Evolutionary conservation across 139 green algal genomes (phyloP).

Genomic region (Auxenochlorella protothecoides): DNA sequence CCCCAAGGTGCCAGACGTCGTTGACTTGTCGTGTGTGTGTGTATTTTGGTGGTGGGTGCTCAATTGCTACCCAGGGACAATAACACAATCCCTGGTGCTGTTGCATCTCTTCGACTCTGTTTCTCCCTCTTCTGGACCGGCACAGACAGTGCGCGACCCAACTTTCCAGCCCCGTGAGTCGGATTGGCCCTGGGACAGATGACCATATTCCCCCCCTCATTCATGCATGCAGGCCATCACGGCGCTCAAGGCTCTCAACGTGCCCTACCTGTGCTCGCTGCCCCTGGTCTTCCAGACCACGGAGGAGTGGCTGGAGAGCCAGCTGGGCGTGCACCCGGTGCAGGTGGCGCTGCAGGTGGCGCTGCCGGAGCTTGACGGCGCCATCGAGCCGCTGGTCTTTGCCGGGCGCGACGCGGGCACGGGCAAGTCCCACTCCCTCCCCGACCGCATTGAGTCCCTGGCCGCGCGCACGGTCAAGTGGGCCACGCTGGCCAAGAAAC

Average conservation of each 20-base stretch:
- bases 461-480: conserved; percentile 89
- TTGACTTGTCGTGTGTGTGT: too few species aligned
- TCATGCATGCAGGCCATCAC: background rate
- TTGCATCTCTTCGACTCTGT: background rate
- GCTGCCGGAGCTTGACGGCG: conserved; percentile 96
- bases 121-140: background rate
- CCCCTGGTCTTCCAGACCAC: conserved; percentile 99
- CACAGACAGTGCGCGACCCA: too few species aligned
- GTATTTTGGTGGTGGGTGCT: background rate
- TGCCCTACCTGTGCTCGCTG: conserved; percentile 95
- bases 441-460: conserved; percentile 85
- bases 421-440: conserved; percentile 94
- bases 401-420: conserved; percentile 90
- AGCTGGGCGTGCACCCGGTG: conserved; percentile 96
- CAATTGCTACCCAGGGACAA: background rate
- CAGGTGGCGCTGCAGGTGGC: conserved; percentile 97
- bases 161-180: too few species aligned
- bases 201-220: background rate
- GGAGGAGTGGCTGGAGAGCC: conserved; percentile 94
- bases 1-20: conserved; percentile 50
- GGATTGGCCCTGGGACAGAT: too few species aligned
- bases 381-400: conserved; percentile 97
- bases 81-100: background rate
- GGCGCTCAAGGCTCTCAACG: conserved; percentile 53
- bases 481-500: conserved; percentile 85